Evolutionary conservation across 495 filamentous ascomycete species (phyloP).

Genomic region (Tetracladium marchalianum): DNA sequence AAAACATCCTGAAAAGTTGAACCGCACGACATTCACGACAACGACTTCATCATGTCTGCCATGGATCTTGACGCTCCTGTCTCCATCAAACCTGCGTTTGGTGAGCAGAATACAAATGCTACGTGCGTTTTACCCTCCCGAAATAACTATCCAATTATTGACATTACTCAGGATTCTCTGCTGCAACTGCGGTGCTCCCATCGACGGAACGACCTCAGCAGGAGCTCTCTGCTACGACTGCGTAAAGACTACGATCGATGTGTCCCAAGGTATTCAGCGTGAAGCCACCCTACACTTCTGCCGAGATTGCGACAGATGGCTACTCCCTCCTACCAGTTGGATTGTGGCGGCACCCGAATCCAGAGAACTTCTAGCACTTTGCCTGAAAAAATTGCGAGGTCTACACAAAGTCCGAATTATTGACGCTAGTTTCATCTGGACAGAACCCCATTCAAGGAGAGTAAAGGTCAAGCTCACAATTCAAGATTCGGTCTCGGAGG

Average conservation of each 20-base stretch:
- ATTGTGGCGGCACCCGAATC: constrained; percentile 73
- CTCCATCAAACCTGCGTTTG: constrained; percentile 37
- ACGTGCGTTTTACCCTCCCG: constrained; percentile 41
- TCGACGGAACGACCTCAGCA: constrained; percentile 77
- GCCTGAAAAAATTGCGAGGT: constrained; percentile 71
- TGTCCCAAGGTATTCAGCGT: constrained; percentile 82
- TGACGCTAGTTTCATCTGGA: constrained; percentile 96
- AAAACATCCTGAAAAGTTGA: neutral
- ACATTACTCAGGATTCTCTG: constrained; percentile 64
- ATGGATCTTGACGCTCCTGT: constrained; percentile 65
- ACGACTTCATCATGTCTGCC: constrained; percentile 34
- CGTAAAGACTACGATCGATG: constrained; percentile 84
- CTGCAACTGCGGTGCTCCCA: constrained; percentile 89
- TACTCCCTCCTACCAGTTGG: constrained; percentile 81
- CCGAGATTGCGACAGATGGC: constrained; percentile 87
- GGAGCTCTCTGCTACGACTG: constrained; percentile 92
- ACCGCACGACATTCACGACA: neutral
- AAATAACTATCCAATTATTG: constrained; percentile 7
- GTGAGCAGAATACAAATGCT: constrained; percentile 38
- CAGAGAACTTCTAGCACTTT: constrained; percentile 81
- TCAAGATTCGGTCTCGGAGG: constrained; percentile 57
- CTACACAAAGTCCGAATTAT: constrained; percentile 82
- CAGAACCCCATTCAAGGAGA: constrained; percentile 86
- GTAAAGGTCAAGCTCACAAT: constrained; percentile 90
- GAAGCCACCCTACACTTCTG: constrained; percentile 79